Evolutionary conservation across 2,329 filamentous ascomycete species (phyloP), one percentile per base, ranked within the genome.

Genomic region (Chaetomiaceae sp.): DNA sequence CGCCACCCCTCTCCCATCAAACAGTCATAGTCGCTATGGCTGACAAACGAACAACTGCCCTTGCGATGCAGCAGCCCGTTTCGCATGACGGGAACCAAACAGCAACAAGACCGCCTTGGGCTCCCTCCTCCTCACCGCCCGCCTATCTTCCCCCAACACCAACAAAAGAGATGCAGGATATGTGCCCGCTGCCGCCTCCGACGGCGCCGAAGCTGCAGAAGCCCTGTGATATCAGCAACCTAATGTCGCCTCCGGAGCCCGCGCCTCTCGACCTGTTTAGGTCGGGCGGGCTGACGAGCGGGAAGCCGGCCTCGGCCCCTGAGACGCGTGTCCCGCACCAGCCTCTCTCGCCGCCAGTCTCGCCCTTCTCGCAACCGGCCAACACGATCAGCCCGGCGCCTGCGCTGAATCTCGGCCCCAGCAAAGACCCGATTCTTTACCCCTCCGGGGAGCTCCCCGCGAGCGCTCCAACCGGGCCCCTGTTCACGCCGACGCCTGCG

Each of bases 231-330:
- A 78, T 80, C 59, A 76, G 67, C 70, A 83, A 72, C 56, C 70
- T 85, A 54, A 83, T 85, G 76, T 85, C 82, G 20, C 82, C 82
- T 29, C 82, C 82, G 20, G 81, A 84, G 34, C 71, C 72, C n/a
- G 65, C 73, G 31, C 75, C 73, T 45, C 68, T 72, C 36, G 81
- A 84, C 58, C 80, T 68, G 61, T 84, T 83, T 65, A 68, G 62
- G 43, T 68, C 71, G 36, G 54, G 58, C 48, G 57, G 47, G 51
- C 44, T 54, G 60, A 22, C 63, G 56, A 58, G 48, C 65, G 55
- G 50, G 58, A 59, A 50, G 51, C 65, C 47, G 47, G 61, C 44
- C 47, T 63, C 45, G 64, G 65, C 47, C 56, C 64, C 54, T 39
- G 63, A 64, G 56, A 70, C 68, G 58, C 67, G 65, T 22, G 67